Evolutionary conservation across 2,329 filamentous ascomycete genomes (phyloP).

Genomic region (Verticillium dahliae): DNA sequence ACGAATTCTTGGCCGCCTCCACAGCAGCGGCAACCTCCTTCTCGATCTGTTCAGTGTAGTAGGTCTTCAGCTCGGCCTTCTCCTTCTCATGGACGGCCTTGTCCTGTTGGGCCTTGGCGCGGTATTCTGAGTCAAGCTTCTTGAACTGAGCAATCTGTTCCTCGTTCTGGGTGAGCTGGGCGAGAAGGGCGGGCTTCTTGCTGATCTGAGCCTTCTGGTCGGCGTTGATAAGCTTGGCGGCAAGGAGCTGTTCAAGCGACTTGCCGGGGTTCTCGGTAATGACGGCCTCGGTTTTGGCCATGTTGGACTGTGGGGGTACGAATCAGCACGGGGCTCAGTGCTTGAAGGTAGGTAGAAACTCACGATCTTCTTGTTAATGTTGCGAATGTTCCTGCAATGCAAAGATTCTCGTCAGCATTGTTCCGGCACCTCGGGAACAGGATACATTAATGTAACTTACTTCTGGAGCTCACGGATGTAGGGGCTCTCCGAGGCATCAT

Average conservation of each 20-base stretch:
- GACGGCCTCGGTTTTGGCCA: conserved; percentile 65
- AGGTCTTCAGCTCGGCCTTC: neutral
- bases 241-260: conserved; percentile 66
- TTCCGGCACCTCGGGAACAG: conserved; percentile 5
- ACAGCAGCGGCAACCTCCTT: conserved; percentile 48
- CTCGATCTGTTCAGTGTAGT: conserved; percentile 42
- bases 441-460: conserved; percentile 42
- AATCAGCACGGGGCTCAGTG: neutral
- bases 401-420: conserved; percentile 4
- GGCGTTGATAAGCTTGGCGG: conserved; percentile 66
- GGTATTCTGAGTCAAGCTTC: conserved; percentile 69
- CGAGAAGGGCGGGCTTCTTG: conserved; percentile 68
- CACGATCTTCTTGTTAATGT: conserved; percentile 91
- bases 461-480: conserved; percentile 88
- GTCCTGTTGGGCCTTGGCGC: conserved; percentile 49
- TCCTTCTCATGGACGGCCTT: conserved; percentile 55
- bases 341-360: conserved; percentile 25
- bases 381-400: conserved; percentile 70
- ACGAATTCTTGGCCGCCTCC: conserved; percentile 47
- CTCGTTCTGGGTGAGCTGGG: conserved; percentile 63
- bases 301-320: conserved; percentile 35
- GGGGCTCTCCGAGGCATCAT: conserved; percentile 62
- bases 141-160: conserved; percentile 69
- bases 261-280: conserved; percentile 64
- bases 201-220: conserved; percentile 72